phyloP scores from a whole-genome alignment of 179 eudicot species.

The Nepenthes alata region DNA sequence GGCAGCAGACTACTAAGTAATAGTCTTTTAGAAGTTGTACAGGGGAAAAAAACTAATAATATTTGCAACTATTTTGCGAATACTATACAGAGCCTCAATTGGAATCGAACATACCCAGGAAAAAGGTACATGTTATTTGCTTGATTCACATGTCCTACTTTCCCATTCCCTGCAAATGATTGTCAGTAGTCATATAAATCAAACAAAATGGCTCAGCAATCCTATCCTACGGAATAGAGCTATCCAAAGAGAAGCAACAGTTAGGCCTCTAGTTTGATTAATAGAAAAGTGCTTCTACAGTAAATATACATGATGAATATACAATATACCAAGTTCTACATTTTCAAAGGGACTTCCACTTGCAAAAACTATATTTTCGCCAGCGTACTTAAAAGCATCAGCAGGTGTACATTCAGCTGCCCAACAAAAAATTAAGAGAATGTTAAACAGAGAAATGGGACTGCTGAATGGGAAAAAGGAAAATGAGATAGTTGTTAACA shows the following conservation, averaged over 20 bases:
- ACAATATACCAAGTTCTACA: slow-evolving; percentile 70
- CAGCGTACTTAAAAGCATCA: slow-evolving; percentile 91
- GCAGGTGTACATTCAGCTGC: slow-evolving; percentile 96
- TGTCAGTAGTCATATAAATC: slow-evolving; percentile 6
- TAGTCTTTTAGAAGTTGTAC: no score
- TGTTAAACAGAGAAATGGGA: neutral
- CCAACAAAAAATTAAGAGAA: slow-evolving; percentile 4
- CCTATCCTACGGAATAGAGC: neutral
- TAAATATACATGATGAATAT: neutral
- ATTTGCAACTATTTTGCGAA: neutral
- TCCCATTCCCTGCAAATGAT: slow-evolving; percentile 71
- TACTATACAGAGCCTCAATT: neutral
- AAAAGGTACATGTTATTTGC: slow-evolving; percentile 98
- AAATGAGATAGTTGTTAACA: neutral
- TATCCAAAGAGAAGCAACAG: slow-evolving; percentile 1
- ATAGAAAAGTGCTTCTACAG: neutral
- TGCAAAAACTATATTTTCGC: slow-evolving; percentile 86
- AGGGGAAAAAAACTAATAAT: no score
- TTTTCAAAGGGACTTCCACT: slow-evolving; percentile 95
- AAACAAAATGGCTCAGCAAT: neutral
- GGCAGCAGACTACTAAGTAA: slow-evolving; percentile 5
- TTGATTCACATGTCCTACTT: slow-evolving; percentile 91
- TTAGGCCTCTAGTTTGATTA: neutral
- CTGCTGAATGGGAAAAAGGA: neutral
- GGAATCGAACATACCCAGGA: slow-evolving; percentile 68